A percentile compares a stretch with the other conserved stretches of the same genome.
Conservation (phyloP, 2,329 filamentous ascomycete species). For the Fusarium sp. region DNA sequence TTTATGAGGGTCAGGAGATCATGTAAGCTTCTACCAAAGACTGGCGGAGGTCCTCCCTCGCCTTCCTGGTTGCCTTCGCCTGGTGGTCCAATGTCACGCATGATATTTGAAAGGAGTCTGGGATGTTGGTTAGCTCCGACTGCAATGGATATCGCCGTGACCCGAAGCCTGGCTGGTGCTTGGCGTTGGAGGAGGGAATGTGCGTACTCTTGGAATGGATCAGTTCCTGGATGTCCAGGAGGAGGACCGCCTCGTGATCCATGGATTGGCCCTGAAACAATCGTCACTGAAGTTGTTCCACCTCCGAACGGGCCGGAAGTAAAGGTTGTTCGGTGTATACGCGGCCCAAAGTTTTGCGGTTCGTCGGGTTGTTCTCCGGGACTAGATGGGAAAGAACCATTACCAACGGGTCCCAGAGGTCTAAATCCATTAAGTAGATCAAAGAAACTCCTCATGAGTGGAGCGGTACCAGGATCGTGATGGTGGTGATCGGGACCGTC, state of each 20-base stretch:
- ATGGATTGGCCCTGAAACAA: conserved; percentile 59
- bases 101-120: conserved; percentile 65
- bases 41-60: conserved; percentile 35
- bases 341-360: conserved; percentile 45
- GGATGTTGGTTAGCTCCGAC: conserved; percentile 53
- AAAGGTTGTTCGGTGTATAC: conserved; percentile 58
- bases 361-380: conserved; percentile 31
- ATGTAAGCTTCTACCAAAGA: conserved; percentile 59
- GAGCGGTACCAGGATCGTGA: conserved; percentile 55
- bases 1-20: conserved; percentile 70
- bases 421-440: conserved; percentile 61
- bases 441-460: conserved; percentile 60
- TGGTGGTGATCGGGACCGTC: conserved; percentile 44
- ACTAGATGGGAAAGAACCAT: conserved; percentile 33
- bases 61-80: conserved; percentile 45
- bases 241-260: conserved; percentile 24
- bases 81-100: conserved; percentile 59
- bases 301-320: conserved; percentile 56
- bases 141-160: conserved; percentile 39
- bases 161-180: conserved; percentile 36
- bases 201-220: conserved; percentile 67
- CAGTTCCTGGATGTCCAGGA: conserved; percentile 46
- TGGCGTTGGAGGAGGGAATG: conserved; percentile 29
- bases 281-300: conserved; percentile 65
- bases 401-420: conserved; percentile 25